phyloP scores from a whole-genome alignment of 1,284 basidiomycete genomes.

The Sporisorium reilianum region DNA sequence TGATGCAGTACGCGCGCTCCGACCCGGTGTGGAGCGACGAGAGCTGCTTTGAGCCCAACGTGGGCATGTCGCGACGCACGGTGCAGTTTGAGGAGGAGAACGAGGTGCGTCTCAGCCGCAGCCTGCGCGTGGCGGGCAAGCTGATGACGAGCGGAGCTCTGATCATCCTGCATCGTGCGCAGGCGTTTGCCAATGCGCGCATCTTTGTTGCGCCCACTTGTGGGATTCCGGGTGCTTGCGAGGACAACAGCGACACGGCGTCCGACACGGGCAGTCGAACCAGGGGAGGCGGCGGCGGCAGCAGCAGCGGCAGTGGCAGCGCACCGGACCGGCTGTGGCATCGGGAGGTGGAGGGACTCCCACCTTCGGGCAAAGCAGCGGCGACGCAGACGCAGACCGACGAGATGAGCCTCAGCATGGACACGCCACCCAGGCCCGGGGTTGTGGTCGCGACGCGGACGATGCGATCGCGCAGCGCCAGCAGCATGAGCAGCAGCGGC shows the following conservation, averaged over 20 bases:
- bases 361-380: conserved; percentile 31
- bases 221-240: conserved; percentile 56
- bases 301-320: too few relatives aligned
- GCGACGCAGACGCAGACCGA: conserved; percentile 10
- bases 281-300: too few relatives aligned
- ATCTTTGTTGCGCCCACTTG: conserved; percentile 62
- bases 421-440: not conserved
- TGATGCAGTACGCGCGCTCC: conserved; percentile 53
- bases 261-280: conserved; percentile 26
- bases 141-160: conserved; percentile 62
- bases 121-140: conserved; percentile 54
- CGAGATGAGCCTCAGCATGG: conserved; percentile 21
- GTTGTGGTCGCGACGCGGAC: not conserved
- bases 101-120: conserved; percentile 45
- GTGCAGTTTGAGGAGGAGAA: conserved; percentile 51
- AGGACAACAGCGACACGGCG: conserved; percentile 40
- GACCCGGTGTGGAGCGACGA: conserved; percentile 55
- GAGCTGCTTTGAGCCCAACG: conserved; percentile 42
- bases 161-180: conserved; percentile 60
- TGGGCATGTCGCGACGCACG: conserved; percentile 37
- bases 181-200: conserved; percentile 60
- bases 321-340: conserved; percentile 45
- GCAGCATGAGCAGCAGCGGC: conserved; percentile 41
- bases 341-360: conserved; percentile 31
- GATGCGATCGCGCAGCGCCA: conserved; percentile 25